Base-by-base conservation (phyloP, 1,284 basidiomycete genomes). In the Ustilago sp. region DNA sequence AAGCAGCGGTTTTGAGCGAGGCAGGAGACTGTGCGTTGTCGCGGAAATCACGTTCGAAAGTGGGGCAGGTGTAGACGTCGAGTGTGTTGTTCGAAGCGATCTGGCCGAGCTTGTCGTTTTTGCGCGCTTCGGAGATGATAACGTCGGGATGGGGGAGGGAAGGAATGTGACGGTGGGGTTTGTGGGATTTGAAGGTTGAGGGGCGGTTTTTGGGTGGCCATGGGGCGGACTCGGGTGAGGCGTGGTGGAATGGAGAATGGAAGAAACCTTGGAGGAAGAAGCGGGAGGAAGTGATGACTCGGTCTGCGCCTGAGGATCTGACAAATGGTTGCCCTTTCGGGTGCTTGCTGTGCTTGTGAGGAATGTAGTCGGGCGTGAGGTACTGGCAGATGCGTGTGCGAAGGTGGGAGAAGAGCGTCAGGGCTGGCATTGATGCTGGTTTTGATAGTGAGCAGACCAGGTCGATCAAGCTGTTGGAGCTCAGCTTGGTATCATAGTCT, bases 211-310 rank as follows among this genome's bases (percentile, higher is more conserved):
- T 77, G 6, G 41, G 74, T 2, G 74, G 74, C 74, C 74, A 77
- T 1, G 74, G 74, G 19, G 63, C 69, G 0, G 69, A 70, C 31
- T 72, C 68, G 48, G 74, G 74, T 8, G 74, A 32, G 0, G 69
- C 63, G 34, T 77, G 74, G 12, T 58, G 74, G 60, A 77, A 77
- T 0, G 50, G 63, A 31, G 56, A 59, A 17, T 65, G 53, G 17
- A 45, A 35, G 39, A 77, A 73, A 59, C 74, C 74, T 56, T 72
- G 69, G 4, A 77, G 59, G 62, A 62, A 77, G 63, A 77, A 77
- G 32, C 74, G 65, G 17, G 74, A 77, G 32, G 69, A 62, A 35
- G 69, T 54, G 36, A 77, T 39, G 51, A 77, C 74, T 2, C 74
- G 58, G 34, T 77, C 74, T 17, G 65, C 65, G 15, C 74, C 74